Evolutionary conservation across 768 basidiomycete species (phyloP).

Genomic region (Ramaria sp.): DNA sequence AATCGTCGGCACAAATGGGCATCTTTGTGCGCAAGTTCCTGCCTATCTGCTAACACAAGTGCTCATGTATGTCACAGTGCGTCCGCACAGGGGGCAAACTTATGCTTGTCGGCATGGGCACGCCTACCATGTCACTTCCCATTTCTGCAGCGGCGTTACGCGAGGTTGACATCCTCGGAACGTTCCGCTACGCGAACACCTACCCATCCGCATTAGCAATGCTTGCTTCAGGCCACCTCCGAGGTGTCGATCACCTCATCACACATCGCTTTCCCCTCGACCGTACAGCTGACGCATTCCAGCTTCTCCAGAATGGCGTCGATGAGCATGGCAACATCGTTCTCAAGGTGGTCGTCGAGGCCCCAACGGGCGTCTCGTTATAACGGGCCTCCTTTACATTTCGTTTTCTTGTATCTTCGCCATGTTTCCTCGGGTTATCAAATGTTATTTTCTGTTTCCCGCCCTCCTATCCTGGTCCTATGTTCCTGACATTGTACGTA

Average conservation of each 20-base stretch:
- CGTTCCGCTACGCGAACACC: constrained; percentile 85
- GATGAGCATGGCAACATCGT: constrained; percentile 78
- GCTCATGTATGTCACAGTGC: constrained; percentile 34
- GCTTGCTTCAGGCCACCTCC: constrained; percentile 55
- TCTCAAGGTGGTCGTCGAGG: constrained; percentile 73
- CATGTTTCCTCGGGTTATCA: too few relatives aligned
- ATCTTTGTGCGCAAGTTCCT: constrained; percentile 55
- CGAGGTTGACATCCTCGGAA: constrained; percentile 88
- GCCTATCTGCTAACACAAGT: constrained; percentile 5
- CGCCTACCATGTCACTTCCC: constrained; percentile 72
- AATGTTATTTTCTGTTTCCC: too few relatives aligned
- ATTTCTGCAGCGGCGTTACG: constrained; percentile 72
- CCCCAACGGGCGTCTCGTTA: background rate
- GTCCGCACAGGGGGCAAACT: constrained; percentile 82
- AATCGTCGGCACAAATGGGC: constrained; percentile 84
- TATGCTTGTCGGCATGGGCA: constrained; percentile 94
- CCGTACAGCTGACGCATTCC: constrained; percentile 66
- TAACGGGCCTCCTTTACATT: too few relatives aligned
- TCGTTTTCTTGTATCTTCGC: background rate
- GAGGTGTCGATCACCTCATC: constrained; percentile 60
- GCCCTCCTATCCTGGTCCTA: too few relatives aligned
- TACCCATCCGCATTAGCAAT: constrained; percentile 80
- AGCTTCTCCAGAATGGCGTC: constrained; percentile 63
- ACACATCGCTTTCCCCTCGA: constrained; percentile 66
- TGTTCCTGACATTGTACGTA: too few relatives aligned